Evolutionary conservation across 495 filamentous ascomycete genomes (phyloP).

Genomic region (Aspergillus nidulans): DNA sequence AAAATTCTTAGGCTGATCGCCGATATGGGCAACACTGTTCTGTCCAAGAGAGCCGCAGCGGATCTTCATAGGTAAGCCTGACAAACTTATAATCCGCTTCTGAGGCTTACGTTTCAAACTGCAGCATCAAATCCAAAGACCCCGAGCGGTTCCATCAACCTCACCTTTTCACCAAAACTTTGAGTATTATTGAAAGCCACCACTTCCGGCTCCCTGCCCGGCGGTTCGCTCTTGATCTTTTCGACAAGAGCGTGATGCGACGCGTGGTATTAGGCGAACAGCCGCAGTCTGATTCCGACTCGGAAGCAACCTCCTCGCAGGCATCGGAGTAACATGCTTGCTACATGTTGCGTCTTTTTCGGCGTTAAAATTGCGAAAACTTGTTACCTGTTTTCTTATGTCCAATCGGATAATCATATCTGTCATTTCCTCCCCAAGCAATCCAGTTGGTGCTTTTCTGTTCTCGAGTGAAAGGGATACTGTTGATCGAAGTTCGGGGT

Average conservation of each 20-base stretch:
- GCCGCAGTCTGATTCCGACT: conserved; percentile 38
- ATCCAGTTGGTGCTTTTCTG: not conserved
- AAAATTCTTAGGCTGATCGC: conserved; percentile 73
- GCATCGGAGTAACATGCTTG: conserved; percentile 12
- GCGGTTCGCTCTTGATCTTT: conserved; percentile 85
- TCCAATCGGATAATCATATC: not conserved
- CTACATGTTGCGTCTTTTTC: not conserved
- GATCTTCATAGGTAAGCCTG: conserved; percentile 59
- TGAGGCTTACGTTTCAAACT: conserved; percentile 13
- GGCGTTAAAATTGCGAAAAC: not conserved
- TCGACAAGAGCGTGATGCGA: conserved; percentile 82
- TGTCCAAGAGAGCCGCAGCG: conserved; percentile 68
- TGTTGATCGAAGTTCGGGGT: not conserved
- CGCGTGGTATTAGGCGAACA: conserved; percentile 69
- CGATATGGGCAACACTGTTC: conserved; percentile 85
- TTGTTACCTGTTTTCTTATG: not conserved
- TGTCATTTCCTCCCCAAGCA: not conserved
- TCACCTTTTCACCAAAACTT: conserved; percentile 74
- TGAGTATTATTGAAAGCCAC: conserved; percentile 82
- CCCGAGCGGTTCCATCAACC: conserved; percentile 69
- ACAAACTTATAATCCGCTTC: not conserved
- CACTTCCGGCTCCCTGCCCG: conserved; percentile 81
- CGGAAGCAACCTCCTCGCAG: conserved; percentile 30
- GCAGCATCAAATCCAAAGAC: conserved; percentile 61
- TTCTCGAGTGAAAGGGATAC: not conserved